Evolutionary conservation across 306 rosid genomes (phyloP).

Genomic region (Hylodesmum podocarpum): DNA sequence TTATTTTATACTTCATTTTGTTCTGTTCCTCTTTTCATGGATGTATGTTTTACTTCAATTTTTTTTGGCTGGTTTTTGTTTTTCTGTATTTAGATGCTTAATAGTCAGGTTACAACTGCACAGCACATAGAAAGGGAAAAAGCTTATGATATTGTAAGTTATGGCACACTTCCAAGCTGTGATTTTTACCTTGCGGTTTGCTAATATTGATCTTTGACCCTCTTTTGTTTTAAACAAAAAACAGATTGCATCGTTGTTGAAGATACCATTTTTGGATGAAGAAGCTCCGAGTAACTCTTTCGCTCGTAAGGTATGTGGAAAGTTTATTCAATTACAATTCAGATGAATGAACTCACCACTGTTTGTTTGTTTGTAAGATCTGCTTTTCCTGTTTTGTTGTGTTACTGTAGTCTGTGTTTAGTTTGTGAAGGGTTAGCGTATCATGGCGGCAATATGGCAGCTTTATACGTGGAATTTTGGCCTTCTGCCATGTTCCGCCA

Average conservation of each 20-base stretch:
- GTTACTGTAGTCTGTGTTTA: constrained; percentile 2
- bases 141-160: constrained; percentile 83
- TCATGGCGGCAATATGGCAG: too few species aligned
- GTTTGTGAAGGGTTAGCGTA: too few species aligned
- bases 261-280: constrained; percentile 88
- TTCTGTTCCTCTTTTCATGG: neutral
- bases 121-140: constrained; percentile 85
- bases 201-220: neutral
- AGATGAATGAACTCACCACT: constrained; percentile 17
- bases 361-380: constrained; percentile 8
- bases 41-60: neutral
- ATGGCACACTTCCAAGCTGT: neutral
- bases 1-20: neutral
- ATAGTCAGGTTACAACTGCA: constrained; percentile 59
- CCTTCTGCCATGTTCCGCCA: too few species aligned
- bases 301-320: constrained; percentile 74
- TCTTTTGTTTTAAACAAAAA: neutral
- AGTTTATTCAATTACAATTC: constrained; percentile 22
- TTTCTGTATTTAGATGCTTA: constrained; percentile 66
- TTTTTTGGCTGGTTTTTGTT: constrained; percentile 21
- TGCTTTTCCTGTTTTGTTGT: constrained; percentile 23
- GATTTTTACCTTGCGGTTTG: neutral
- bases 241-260: constrained; percentile 73
- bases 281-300: constrained; percentile 71
- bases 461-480: too few species aligned